Evolutionary conservation across 441 rosid species (phyloP), one percentile per base, ranked within the genome.

Genomic region (Erysimum cheiri): DNA sequence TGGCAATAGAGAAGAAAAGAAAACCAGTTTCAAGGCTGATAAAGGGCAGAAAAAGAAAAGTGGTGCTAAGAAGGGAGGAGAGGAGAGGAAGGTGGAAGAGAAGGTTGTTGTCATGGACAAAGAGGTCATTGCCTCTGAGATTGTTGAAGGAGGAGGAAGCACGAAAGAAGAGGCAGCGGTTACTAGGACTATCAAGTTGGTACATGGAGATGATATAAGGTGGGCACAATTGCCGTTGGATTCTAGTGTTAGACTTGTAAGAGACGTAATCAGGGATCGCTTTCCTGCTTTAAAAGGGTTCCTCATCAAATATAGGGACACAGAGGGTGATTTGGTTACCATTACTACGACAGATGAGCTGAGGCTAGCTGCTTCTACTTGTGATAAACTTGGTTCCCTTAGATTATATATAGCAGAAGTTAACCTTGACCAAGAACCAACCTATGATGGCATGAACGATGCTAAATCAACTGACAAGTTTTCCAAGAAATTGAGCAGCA

Each of bases 271-370:
- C 67, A 78, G 59, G 32, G 97, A 96, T 64, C 85, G 95, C 59
- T 91, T 85, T 82, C 91, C 96, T 0, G 84, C 85, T 28, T 73
- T 86, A 41, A 85, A 70, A 64, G 93, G 92, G 55, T 83, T 86
- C 78, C 92, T 91, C 55, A 73, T 96, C 74, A 96, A 92, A 54
- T 91, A 88, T 66, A 89, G 59, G 78, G 99, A 92, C 56, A 69
- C 78, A 53, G 99, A 96, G 73, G 98, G 98, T 72, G 99, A 96
- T 79, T 77, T 93, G 82, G 83, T 93, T 70, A 92, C 99, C 8
- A 83, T 95, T 36, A 95, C 99, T 15, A 80, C 87, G 2, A 84
- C 89, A 0, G 91, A 95, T 68, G 99, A 95, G 82, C 84, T 95
- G 69, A 85, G 82, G 71, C 35, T 88, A 65, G 96, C 89, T 67